A percentile compares a stretch with the other conserved stretches of the same genome.
Evolutionary conservation across 23 red algal genomes (phyloP).

Genomic region (Gracilaria domingensis): DNA sequence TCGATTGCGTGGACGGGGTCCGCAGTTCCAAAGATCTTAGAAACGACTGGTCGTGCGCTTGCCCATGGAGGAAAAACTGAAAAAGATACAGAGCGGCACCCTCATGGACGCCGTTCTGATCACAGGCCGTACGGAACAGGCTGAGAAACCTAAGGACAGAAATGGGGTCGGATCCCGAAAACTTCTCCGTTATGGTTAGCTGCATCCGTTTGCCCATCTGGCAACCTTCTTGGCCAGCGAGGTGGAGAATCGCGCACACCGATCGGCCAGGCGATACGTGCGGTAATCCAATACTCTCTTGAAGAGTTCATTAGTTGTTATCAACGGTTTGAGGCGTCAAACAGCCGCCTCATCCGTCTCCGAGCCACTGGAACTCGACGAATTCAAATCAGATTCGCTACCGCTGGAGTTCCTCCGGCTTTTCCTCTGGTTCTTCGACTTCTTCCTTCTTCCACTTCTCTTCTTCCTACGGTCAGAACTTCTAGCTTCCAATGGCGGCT

Average conservation of each 20-base stretch:
- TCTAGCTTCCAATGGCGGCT: neutral
- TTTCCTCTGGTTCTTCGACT: no score
- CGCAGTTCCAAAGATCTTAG: no score
- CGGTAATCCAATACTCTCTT: neutral
- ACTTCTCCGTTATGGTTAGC: conserved; percentile 6
- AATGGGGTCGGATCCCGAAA: neutral
- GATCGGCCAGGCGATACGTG: neutral
- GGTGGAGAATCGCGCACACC: neutral
- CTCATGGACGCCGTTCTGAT: no score
- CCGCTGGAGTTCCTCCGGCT: no score
- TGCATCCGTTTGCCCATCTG: conserved; percentile 20
- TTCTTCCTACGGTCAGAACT: conserved; percentile 4
- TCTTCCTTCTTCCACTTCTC: neutral
- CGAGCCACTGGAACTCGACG: no score
- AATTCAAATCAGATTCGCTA: no score
- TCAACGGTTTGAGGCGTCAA: neutral
- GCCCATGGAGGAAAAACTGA: no score
- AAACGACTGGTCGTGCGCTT: no score
- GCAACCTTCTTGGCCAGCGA: neutral
- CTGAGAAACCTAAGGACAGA: no score
- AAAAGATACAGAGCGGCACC: no score
- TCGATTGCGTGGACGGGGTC: no score
- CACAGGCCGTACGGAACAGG: conserved; percentile 14
- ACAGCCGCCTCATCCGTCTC: no score
- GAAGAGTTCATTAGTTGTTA: conserved; percentile 5